Conservation (phyloP, 495 filamentous ascomycete species). For the Penicillium antarcticum region DNA sequence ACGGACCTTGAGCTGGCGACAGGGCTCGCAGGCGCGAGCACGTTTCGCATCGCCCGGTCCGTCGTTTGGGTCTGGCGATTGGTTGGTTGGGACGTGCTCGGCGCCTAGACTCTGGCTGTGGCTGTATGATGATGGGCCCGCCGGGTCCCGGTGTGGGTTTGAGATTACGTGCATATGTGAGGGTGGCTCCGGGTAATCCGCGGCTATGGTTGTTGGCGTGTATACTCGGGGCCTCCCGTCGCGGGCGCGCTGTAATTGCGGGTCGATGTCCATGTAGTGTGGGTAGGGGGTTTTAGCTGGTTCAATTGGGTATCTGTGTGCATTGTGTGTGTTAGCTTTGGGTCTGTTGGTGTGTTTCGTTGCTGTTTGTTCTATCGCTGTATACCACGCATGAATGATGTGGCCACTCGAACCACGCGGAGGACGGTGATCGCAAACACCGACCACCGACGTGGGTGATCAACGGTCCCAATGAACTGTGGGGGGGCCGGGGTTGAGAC, state of each 20-base stretch:
- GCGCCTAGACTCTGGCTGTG: background rate
- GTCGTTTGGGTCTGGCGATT: conserved; percentile 32
- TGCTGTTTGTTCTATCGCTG: background rate
- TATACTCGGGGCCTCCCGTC: conserved; percentile 13
- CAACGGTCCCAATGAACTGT: background rate
- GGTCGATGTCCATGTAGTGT: conserved; percentile 34
- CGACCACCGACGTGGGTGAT: conserved; percentile 19
- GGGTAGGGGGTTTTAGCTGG: background rate
- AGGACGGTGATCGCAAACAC: conserved; percentile 21
- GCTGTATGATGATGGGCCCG: background rate
- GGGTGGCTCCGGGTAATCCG: conserved; percentile 32
- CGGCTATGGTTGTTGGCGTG: conserved; percentile 12
- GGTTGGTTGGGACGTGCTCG: background rate
- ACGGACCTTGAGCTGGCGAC: conserved; percentile 83
- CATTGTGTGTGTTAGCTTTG: no score
- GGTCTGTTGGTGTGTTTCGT: background rate
- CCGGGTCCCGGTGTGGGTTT: background rate
- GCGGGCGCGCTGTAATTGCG: conserved; percentile 21
- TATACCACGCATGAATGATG: no score
- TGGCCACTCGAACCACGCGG: conserved; percentile 1
- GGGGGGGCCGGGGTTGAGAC: background rate
- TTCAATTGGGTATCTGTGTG: background rate
- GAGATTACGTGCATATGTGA: conserved; percentile 11
- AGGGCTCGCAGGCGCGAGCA: conserved; percentile 88
- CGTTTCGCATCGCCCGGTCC: conserved; percentile 62